These are phyloP conservation scores for Microcyclosporella mali DNA, from an alignment of 2,329 filamentous ascomycete genomes.

Conservation along the genomic window DNA sequence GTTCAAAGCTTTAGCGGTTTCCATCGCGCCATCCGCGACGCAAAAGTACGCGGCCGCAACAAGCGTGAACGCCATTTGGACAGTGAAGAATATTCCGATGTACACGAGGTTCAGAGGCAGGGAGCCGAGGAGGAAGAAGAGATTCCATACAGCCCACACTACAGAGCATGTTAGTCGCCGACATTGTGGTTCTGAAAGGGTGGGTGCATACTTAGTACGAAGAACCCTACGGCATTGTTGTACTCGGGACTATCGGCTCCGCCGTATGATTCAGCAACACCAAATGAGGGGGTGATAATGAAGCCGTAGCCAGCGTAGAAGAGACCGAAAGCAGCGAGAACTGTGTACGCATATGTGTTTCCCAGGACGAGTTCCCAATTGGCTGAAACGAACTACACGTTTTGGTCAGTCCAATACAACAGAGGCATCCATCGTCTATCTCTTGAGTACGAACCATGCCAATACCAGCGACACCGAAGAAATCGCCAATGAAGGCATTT, in stretches of 20 bases:
- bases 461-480: constrained; percentile 49
- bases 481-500: constrained; percentile 51
- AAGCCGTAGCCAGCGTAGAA: constrained; percentile 48
- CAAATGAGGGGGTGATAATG: constrained; percentile 44
- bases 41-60: constrained; percentile 44
- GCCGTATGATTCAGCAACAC: constrained; percentile 42
- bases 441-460: constrained; percentile 38
- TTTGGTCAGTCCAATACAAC: no score
- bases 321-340: constrained; percentile 51
- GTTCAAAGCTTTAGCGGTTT: constrained; percentile 34
- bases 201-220: constrained; percentile 37
- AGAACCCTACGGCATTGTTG: constrained; percentile 48
- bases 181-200: no score
- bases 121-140: constrained; percentile 43
- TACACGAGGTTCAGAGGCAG: constrained; percentile 44
- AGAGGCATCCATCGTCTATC: not conserved
- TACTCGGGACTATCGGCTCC: constrained; percentile 36
- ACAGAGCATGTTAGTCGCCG: constrained; percentile 1
- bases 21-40: constrained; percentile 37
- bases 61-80: constrained; percentile 41
- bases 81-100: constrained; percentile 44
- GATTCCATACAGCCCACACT: constrained; percentile 45
- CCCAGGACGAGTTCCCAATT: constrained; percentile 52
- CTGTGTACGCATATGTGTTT: constrained; percentile 49
- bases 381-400: constrained; percentile 39